Base-by-base conservation (phyloP, 1,284 basidiomycete species). In the Cerrena zonata region DNA sequence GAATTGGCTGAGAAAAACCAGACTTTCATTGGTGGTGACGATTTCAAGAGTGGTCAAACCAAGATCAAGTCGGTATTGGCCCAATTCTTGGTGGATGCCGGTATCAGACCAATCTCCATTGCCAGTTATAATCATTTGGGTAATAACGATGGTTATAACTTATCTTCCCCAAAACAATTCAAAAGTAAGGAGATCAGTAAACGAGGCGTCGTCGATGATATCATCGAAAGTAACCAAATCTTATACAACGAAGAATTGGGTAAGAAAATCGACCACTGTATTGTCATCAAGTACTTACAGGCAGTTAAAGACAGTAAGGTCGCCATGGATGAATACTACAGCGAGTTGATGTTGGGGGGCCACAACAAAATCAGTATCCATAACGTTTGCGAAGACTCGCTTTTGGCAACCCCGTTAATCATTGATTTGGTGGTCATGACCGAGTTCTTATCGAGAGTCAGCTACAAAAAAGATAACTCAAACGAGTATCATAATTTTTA, bases 61-160 rank as follows among this genome's bases (percentile, higher is more conserved):
- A 94, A 94, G 73, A 86, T 94, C 72, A 94, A 96, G 79, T 91
- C 89, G 37, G 94, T 96, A 45, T 78, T 98, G 44, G 92, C 94
- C 56, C 95, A 99, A 76, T 98, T 96, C 81, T 84, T 99, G 58
- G 94, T 98, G 68, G 97, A 98, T 69, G 94, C 94, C 5, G 95
- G 95, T 59, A 98, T 98, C 80, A 98, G 98, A 78, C 94, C 94
- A 25, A 82, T 96, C 66, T 91, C 89, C 53, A 96, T 98, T 61
- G 88, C 94, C 23, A 94, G 90, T 26, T 99, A 99, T 81, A 99
- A 98, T 80, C 95, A 99, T 71, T 83, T 99, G 48, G 95, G 96
- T 38, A 98, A 98, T 80, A 98, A 98, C 69, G 94, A 97, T 66
- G 94, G 94, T 25, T 85, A 86, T 72, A 96, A 97, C 76, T 74